A percentile compares a stretch with the other conserved stretches of the same genome.
These are phyloP conservation scores for Apiotrichum domesticum DNA, from an alignment of 1,284 basidiomycete species.

Conservation along the genomic window DNA sequence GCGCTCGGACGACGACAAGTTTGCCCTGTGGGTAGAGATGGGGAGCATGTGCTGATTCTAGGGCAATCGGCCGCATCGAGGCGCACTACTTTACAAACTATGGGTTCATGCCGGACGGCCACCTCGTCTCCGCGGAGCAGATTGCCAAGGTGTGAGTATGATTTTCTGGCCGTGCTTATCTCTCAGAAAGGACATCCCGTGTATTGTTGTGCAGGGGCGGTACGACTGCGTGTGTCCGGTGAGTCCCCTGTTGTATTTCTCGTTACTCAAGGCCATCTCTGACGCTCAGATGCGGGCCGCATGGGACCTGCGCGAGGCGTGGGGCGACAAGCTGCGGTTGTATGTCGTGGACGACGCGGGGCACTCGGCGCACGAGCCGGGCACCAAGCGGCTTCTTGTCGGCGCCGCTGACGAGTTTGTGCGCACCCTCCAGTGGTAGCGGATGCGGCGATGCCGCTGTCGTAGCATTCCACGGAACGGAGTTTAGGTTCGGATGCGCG, in stretches of 20 bases:
- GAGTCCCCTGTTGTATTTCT: conserved; percentile 9
- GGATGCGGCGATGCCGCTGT: no score
- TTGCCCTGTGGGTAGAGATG: conserved; percentile 50
- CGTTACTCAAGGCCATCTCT: not conserved
- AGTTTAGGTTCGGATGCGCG: no score
- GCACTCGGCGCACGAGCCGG: conserved; percentile 75
- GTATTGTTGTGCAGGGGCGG: conserved; percentile 72
- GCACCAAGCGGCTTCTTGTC: conserved; percentile 62
- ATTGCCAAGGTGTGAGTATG: conserved; percentile 69
- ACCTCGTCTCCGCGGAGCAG: conserved; percentile 71
- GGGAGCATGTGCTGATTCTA: not conserved
- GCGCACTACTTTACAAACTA: conserved; percentile 84
- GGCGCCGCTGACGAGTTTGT: conserved; percentile 11
- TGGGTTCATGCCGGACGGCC: conserved; percentile 84
- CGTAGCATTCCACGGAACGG: no score
- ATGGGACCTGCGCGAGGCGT: conserved; percentile 69
- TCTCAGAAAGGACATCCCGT: conserved; percentile 65
- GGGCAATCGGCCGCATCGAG: conserved; percentile 81
- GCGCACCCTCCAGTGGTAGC: conserved; percentile 12
- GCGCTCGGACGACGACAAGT: conserved; percentile 60
- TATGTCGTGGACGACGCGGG: conserved; percentile 87
- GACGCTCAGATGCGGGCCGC: conserved; percentile 45
- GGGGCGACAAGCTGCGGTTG: conserved; percentile 63
- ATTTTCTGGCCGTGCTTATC: not conserved
- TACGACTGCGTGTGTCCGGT: conserved; percentile 50